phyloP scores from a whole-genome alignment of 176 grass and related monocot genomes.

The Avena sativa region DNA sequence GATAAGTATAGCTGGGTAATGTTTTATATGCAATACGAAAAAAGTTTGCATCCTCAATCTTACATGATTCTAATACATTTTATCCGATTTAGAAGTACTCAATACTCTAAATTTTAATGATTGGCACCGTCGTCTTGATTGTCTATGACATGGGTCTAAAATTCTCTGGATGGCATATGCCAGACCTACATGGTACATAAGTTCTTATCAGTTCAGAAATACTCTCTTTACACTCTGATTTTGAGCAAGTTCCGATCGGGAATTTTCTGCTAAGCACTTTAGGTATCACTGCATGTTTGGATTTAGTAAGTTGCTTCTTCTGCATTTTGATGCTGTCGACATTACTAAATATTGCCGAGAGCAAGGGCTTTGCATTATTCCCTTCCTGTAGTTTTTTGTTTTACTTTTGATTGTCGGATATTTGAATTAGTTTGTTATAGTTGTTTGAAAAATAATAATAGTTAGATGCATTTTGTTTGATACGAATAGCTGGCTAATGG shows the following conservation, averaged over 20 bases:
- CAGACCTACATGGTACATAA: neutral
- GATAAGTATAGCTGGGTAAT: neutral
- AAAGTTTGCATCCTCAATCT: neutral
- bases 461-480: no score
- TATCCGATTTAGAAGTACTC: neutral
- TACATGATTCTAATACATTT: neutral
- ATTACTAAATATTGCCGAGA: neutral
- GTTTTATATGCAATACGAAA: neutral
- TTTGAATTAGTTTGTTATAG: neutral
- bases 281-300: neutral
- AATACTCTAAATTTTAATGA: neutral
- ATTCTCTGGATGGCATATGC: neutral
- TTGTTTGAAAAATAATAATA: no score
- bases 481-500: no score
- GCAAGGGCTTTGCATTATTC: neutral
- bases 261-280: conserved; percentile 11
- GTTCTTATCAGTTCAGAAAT: conserved; percentile 2
- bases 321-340: neutral
- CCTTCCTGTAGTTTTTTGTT: neutral
- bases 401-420: neutral
- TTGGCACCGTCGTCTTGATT: no score
- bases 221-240: neutral
- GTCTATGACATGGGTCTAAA: neutral
- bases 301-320: neutral
- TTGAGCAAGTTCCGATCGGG: neutral